Percentiles rank a stretch among this genome's conserved stretches.
Conservation (phyloP, 768 basidiomycete species). For the Tricholoma bakamatsutake region DNA sequence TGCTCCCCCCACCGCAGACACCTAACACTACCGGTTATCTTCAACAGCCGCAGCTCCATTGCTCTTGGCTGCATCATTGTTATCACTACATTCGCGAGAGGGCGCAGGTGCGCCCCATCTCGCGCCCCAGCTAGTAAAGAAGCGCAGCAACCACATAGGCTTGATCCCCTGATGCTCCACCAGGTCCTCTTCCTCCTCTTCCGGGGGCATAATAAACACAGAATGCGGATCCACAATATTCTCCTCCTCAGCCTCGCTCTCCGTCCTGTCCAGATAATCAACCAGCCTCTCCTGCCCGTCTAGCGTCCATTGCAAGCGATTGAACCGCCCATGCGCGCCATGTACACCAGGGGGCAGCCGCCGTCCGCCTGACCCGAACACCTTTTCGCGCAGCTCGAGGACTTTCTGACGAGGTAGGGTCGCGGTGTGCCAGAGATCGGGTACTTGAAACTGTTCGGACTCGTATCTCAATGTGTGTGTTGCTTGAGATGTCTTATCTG, state of each 20-base stretch:
- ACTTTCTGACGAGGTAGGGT: conserved; percentile 56
- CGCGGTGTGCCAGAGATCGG: conserved; percentile 63
- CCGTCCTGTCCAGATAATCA: conserved; percentile 64
- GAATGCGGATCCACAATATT: conserved; percentile 27
- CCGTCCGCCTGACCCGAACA: conserved; percentile 58
- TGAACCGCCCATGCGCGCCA: conserved; percentile 55
- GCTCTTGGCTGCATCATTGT: conserved; percentile 1
- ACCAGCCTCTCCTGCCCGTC: conserved; percentile 59
- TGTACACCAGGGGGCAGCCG: conserved; percentile 43
- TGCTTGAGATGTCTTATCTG: conserved; percentile 52
- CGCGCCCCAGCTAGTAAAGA: conserved; percentile 75
- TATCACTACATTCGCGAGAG: conserved; percentile 6
- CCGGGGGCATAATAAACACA: conserved; percentile 20
- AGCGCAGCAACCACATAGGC: conserved; percentile 71
- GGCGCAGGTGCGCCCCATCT: conserved; percentile 42
- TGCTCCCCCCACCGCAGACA: background rate
- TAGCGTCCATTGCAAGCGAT: conserved; percentile 64
- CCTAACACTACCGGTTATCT: background rate
- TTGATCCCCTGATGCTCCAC: conserved; percentile 55
- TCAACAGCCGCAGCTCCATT: background rate
- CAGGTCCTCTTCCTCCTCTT: conserved; percentile 47
- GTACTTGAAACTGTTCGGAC: conserved; percentile 58
- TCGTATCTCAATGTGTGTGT: conserved; percentile 69
- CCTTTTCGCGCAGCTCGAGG: conserved; percentile 57
- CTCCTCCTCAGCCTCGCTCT: conserved; percentile 76